Percentiles rank a stretch among this genome's conserved stretches.
These are phyloP conservation scores for Spatholobus suberectus DNA, from an alignment of 306 rosid species.

Conservation along the genomic window DNA sequence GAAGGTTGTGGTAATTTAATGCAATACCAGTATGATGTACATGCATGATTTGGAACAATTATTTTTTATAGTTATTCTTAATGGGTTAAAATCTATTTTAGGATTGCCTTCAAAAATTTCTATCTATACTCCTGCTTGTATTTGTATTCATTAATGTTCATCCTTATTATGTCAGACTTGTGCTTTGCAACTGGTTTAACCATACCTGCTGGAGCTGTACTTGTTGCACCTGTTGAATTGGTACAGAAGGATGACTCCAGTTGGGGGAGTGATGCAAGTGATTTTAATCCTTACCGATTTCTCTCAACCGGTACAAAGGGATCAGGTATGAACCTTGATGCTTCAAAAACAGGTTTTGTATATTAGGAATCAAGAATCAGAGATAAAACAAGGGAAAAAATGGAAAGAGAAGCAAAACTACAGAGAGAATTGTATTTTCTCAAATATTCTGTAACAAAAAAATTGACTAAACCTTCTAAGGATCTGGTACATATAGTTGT, in stretches of 20 bases:
- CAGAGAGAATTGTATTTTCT: neutral
- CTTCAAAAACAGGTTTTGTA: slow-evolving; percentile 44
- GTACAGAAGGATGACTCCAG: slow-evolving; percentile 70
- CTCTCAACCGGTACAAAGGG: slow-evolving; percentile 51
- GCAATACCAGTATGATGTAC: neutral
- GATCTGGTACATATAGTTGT: neutral
- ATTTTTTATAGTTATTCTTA: neutral
- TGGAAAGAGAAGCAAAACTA: neutral
- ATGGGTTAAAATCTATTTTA: no score
- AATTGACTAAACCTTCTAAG: neutral
- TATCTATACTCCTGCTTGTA: neutral
- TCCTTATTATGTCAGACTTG: slow-evolving; percentile 53
- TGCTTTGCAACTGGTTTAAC: slow-evolving; percentile 64
- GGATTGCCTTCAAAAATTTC: neutral
- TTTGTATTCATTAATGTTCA: slow-evolving; percentile 35
- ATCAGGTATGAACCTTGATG: slow-evolving; percentile 45
- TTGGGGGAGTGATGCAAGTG: slow-evolving; percentile 78
- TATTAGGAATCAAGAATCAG: neutral
- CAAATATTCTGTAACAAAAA: neutral
- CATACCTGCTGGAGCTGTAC: slow-evolving; percentile 72
- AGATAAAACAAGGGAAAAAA: neutral
- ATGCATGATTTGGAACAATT: neutral
- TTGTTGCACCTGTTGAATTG: slow-evolving; percentile 76
- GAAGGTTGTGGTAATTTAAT: slow-evolving; percentile 10
- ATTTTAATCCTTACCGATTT: slow-evolving; percentile 79